Base-by-base conservation (phyloP, 169 alveolate genomes). In the Prorocentrum cordatum region DNA sequence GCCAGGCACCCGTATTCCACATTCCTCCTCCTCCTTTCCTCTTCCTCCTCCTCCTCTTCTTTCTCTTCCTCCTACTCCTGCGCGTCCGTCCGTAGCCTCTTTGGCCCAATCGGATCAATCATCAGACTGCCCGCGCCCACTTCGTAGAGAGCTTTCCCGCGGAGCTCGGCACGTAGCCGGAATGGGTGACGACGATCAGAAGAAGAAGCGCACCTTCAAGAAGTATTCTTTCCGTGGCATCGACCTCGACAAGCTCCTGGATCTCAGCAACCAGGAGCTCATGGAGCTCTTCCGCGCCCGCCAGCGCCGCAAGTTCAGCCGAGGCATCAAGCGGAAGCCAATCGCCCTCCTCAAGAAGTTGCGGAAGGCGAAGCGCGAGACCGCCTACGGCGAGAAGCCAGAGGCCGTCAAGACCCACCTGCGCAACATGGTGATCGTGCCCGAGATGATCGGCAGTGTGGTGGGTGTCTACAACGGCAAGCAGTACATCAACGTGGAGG, bases 381-480 rank as follows among this genome's bases (percentile, higher is more conserved):
- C 93, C 84, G 94, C 96, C 14, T 92, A 90, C 86, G 99, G 99
- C 68, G 99, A 98, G 94, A 97, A 97, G 92, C 98, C 98, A 26
- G 95, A 93, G 82, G 98, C 99, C 24, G 98, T 97, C 50, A 97
- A 98, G 83, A 98, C 99, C 7, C 99, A 97, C 92, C 92, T 98
- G 92, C 93, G 95, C 92, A n/a, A 97, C 94, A 94, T 96, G 94
- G 96, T 97, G n/a, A 96, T 97, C 36, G 95, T 97, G 66, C 99
- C 99, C 31, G 98, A 97, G n/a, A n/a, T n/a, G n/a, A n/a, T n/a
- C n/a, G 99, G 99, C 47, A 96, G 99, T 54, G 96, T 97, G 62
- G 98, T 97, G 66, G 99, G 90, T 39, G 90, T 80, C 68, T 80
- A 80, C 90, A 80, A 80, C 42, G 90, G 90, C 90, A 80, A 80